phyloP scores from a whole-genome alignment of 805 yeast genomes.

The Cyberlindnera amylophila region DNA sequence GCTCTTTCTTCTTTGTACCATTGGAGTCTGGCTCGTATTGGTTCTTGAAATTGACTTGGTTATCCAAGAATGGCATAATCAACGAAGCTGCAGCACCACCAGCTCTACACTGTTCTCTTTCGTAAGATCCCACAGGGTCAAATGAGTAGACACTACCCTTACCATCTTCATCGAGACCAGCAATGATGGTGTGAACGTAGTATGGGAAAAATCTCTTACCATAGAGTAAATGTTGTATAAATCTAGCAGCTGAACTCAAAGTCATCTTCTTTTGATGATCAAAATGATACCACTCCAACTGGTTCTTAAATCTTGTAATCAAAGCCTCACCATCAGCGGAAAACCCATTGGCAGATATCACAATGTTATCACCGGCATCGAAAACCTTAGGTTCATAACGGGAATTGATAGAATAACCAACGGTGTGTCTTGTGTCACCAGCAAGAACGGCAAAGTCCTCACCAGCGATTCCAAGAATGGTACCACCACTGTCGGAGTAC shows the following conservation, averaged over 20 bases:
- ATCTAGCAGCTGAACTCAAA: conserved; percentile 78
- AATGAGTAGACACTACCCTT: conserved; percentile 93
- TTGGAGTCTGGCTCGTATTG: conserved; percentile 79
- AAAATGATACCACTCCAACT: conserved; percentile 88
- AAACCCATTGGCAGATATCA: conserved; percentile 92
- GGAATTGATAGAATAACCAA: conserved; percentile 90
- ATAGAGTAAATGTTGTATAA: conserved; percentile 83
- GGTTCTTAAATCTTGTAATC: conserved; percentile 62
- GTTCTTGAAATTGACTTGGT: conserved; percentile 94
- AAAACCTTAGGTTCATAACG: conserved; percentile 89
- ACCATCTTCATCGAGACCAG: conserved; percentile 85
- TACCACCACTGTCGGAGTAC: conserved; percentile 94
- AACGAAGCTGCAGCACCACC: conserved; percentile 96
- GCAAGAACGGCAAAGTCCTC: conserved; percentile 95
- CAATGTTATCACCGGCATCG: conserved; percentile 81
- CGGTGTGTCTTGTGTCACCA: conserved; percentile 96
- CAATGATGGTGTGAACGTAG: conserved; percentile 91
- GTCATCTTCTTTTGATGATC: conserved; percentile 72
- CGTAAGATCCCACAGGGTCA: conserved; percentile 97
- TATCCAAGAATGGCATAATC: conserved; percentile 96
- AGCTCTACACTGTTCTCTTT: conserved; percentile 95
- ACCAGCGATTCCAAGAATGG: conserved; percentile 96
- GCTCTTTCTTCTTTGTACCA: conserved; percentile 58
- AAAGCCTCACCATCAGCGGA: conserved; percentile 92
- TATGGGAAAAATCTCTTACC: conserved; percentile 96